Conservation (phyloP, 2,329 filamentous ascomycete genomes). For the Dothiorella sarmentorum region DNA sequence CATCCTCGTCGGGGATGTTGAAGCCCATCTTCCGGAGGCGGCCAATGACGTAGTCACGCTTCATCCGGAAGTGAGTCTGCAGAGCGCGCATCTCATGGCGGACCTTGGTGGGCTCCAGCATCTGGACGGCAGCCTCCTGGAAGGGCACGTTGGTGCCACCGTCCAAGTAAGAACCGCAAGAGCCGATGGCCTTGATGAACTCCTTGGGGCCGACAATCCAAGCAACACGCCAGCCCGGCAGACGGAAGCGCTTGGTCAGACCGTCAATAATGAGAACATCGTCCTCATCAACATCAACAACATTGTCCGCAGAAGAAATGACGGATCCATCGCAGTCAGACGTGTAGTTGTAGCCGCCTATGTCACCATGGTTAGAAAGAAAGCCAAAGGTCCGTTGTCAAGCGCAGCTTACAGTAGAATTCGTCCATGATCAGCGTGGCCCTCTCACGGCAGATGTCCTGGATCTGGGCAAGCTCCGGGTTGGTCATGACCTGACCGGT, state of each 20-base stretch:
- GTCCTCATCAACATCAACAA: constrained; percentile 73
- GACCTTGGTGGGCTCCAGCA: constrained; percentile 85
- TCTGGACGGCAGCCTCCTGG: constrained; percentile 86
- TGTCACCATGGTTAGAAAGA: too few species aligned
- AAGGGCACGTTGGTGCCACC: constrained; percentile 93
- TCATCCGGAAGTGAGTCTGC: constrained; percentile 84
- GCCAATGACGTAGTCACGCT: constrained; percentile 85
- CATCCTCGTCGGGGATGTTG: constrained; percentile 68
- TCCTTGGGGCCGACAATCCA: constrained; percentile 97
- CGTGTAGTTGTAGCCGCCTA: constrained; percentile 84
- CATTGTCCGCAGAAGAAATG: constrained; percentile 83
- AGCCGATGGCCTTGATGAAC: constrained; percentile 89
- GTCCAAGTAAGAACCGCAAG: constrained; percentile 89
- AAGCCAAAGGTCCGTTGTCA: too few species aligned
- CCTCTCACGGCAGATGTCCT: constrained; percentile 85
- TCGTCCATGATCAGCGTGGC: constrained; percentile 94
- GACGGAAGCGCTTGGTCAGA: constrained; percentile 91
- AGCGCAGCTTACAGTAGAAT: constrained; percentile 70
- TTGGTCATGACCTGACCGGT: constrained; percentile 84
- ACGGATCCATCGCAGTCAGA: constrained; percentile 85
- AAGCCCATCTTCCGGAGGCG: constrained; percentile 85
- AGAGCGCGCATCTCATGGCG: constrained; percentile 83
- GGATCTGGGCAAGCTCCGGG: constrained; percentile 82
- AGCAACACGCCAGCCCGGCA: constrained; percentile 93
- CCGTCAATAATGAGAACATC: constrained; percentile 95